These are phyloP conservation scores for Aspergillus persii DNA, from an alignment of 2,329 filamentous ascomycete species.

Conservation along the genomic window DNA sequence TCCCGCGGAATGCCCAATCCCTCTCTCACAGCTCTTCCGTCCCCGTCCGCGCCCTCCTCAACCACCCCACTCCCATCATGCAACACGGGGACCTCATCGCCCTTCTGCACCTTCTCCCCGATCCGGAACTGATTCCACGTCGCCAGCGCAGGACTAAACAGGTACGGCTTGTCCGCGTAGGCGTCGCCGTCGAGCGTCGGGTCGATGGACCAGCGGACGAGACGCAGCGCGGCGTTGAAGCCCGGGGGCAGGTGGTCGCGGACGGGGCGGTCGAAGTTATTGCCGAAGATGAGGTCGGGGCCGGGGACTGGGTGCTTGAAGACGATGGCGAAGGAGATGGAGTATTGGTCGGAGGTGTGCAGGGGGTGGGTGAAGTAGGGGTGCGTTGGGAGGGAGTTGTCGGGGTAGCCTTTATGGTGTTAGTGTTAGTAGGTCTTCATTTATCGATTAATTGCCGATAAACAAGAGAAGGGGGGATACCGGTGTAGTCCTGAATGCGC, in stretches of 20 bases:
- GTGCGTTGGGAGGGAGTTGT: slow-evolving; percentile 64
- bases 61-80: slow-evolving; percentile 56
- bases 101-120: slow-evolving; percentile 47
- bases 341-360: slow-evolving; percentile 78
- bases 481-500: slow-evolving; percentile 64
- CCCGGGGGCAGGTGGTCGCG: slow-evolving; percentile 81
- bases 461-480: slow-evolving; percentile 16
- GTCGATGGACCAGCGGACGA: slow-evolving; percentile 89
- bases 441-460: too few species aligned
- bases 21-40: slow-evolving; percentile 46
- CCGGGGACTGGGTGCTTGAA: slow-evolving; percentile 67
- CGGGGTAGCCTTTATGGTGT: slow-evolving; percentile 63
- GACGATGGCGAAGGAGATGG: slow-evolving; percentile 74
- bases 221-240: slow-evolving; percentile 77
- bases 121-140: slow-evolving; percentile 76
- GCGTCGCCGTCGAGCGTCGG: slow-evolving; percentile 87
- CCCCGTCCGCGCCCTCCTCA: slow-evolving; percentile 64
- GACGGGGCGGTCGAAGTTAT: slow-evolving; percentile 92
- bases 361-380: slow-evolving; percentile 72
- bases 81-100: slow-evolving; percentile 31
- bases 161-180: slow-evolving; percentile 78
- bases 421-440: neutral
- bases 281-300: slow-evolving; percentile 81
- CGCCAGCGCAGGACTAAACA: slow-evolving; percentile 79
- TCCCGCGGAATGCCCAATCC: slow-evolving; percentile 52